phyloP scores from a whole-genome alignment of 495 filamentous ascomycete species.

The Aspergillus haitiensis region DNA sequence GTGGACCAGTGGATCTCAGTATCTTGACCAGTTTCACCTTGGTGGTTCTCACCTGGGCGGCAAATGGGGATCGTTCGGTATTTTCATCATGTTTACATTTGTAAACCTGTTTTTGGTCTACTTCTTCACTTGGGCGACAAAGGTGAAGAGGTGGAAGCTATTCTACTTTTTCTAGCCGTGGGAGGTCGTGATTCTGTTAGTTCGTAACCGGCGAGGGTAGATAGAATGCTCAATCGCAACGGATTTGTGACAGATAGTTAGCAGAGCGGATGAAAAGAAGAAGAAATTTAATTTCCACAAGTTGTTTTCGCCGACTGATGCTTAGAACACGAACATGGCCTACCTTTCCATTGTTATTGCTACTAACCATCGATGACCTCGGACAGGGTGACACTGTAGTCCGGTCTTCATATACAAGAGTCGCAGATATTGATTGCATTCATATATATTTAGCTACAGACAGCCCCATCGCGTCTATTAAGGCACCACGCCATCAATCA shows the following conservation, averaged over 20 bases:
- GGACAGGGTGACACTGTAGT: too few relatives aligned
- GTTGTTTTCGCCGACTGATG: too few relatives aligned
- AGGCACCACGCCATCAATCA: background rate
- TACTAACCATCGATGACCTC: background rate
- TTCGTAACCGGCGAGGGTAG: background rate
- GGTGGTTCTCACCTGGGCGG: background rate
- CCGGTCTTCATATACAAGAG: background rate
- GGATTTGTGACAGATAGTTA: background rate
- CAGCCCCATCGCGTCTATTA: background rate
- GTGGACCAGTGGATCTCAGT: slow-evolving; percentile 8
- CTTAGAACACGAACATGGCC: too few relatives aligned
- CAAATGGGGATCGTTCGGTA: slow-evolving; percentile 6
- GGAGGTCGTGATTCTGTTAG: background rate
- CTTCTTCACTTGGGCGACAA: slow-evolving; percentile 10
- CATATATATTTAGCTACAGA: background rate
- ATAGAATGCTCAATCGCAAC: too few relatives aligned
- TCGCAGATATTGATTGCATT: background rate
- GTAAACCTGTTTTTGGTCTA: slow-evolving; percentile 4
- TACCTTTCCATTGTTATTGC: background rate
- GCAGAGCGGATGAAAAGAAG: too few relatives aligned
- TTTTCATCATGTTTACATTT: slow-evolving; percentile 6
- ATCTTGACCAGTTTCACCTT: slow-evolving; percentile 9
- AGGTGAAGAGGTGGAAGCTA: slow-evolving; percentile 11
- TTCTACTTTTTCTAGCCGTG: slow-evolving; percentile 10
- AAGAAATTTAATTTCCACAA: too few relatives aligned